Conservation (phyloP, 1,284 basidiomycete genomes). For the Ceratobasidium sp. region DNA sequence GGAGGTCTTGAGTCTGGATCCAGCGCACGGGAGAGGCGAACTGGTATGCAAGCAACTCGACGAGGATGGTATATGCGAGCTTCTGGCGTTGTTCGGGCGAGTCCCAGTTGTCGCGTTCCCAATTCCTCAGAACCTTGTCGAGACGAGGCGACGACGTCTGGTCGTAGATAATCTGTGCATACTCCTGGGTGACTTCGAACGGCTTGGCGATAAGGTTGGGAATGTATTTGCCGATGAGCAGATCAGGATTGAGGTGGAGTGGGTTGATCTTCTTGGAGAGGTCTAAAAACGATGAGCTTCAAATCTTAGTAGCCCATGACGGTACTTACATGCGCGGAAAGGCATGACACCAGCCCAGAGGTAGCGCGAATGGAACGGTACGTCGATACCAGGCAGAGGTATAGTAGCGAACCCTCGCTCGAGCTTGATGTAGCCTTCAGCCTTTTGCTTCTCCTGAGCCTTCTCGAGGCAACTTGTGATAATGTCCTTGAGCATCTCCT, state of each 20-base stretch:
- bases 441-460: slow-evolving; percentile 79
- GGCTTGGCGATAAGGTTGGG: slow-evolving; percentile 96
- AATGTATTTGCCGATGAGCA: slow-evolving; percentile 93
- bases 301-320: not conserved
- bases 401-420: slow-evolving; percentile 97
- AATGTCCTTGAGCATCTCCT: slow-evolving; percentile 90
- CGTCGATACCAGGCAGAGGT: slow-evolving; percentile 95
- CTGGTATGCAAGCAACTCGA: slow-evolving; percentile 96
- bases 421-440: slow-evolving; percentile 89
- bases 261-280: slow-evolving; percentile 98
- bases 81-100: slow-evolving; percentile 83
- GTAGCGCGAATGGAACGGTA: slow-evolving; percentile 98
- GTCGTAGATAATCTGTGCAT: slow-evolving; percentile 93
- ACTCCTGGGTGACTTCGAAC: slow-evolving; percentile 88
- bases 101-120: slow-evolving; percentile 93
- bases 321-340: slow-evolving; percentile 83
- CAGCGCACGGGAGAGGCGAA: slow-evolving; percentile 95
- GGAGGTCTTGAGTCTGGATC: slow-evolving; percentile 97
- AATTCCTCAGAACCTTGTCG: slow-evolving; percentile 89
- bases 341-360: slow-evolving; percentile 98
- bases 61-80: slow-evolving; percentile 93
- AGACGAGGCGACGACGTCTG: slow-evolving; percentile 93
- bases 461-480: slow-evolving; percentile 82
- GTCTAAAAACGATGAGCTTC: slow-evolving; percentile 58
- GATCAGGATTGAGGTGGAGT: slow-evolving; percentile 87